Conservation (phyloP, 768 basidiomycete genomes). For the Leccinum variicolor region DNA sequence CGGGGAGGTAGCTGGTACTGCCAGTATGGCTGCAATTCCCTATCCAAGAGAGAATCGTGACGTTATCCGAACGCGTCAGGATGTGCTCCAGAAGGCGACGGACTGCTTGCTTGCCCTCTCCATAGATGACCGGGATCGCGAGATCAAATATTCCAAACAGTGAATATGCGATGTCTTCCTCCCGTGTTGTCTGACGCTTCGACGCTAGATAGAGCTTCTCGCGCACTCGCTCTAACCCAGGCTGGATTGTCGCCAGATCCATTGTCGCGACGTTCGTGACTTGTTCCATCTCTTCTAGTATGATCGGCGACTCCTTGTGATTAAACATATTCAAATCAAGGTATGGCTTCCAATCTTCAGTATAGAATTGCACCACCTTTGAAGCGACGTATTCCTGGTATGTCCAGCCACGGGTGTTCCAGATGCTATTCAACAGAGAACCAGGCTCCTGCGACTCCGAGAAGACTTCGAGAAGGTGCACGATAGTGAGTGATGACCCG, state of each 20-base stretch:
- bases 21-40: neutral
- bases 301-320: neutral
- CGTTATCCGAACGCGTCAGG: neutral
- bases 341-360: neutral
- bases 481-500: neutral
- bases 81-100: neutral
- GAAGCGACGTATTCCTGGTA: neutral
- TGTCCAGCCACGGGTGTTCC: neutral
- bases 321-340: neutral
- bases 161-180: neutral
- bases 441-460: neutral
- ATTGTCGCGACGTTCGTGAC: neutral
- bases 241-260: neutral
- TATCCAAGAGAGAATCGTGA: neutral
- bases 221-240: neutral
- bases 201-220: neutral
- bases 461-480: neutral
- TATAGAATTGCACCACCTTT: neutral
- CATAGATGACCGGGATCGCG: neutral
- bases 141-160: neutral
- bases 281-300: neutral
- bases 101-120: neutral
- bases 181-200: neutral
- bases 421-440: neutral
- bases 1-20: neutral